Evolutionary conservation across 176 grass and related monocot genomes (phyloP), one percentile per base, ranked within the genome.

Genomic region (Carex cristatella): DNA sequence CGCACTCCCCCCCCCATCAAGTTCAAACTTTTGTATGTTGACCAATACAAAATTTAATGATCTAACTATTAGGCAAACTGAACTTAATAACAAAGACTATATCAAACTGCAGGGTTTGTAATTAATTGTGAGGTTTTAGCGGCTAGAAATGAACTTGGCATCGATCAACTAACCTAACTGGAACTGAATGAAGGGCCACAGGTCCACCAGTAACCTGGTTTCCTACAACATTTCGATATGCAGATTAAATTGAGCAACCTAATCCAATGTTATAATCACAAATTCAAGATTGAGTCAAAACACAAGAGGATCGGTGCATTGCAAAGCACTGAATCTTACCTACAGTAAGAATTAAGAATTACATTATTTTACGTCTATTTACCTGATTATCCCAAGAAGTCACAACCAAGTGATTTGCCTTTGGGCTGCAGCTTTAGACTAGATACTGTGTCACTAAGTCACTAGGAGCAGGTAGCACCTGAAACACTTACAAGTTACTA

Each of bases 361-460:
- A 38, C 37, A 4, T 38, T 38, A 35, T 35, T 35, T 35, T 35
- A 35, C 33, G 33, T 35, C 2, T 33, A 33, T 33, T 33, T 35
- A 35, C 37, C 37, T 38, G 3, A 38, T 38, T 38, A 38, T 38
- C 3, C 94, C 90, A 97, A 63, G 90, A 97, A 53, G 92, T 97
- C 19, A 92, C 85, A 27, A 97, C 79, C 79, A 97, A 80, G 73
- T 94, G 87, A 61, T 94, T 94, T 48, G 88, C 92, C 80, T 83
- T 90, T 66, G 94, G 83, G 69, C 92, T 94, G 88, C 92, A 97
- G 79, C 90, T 89, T 84, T 35, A 97, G 94, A 79, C 92, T 92
- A 82, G 92, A 94, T 14, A 91, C 92, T 5, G 90, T 89, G 84
- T 92, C 92, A 1, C 58, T 84, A 13, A 3, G 33, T 35, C 33